Conservation (phyloP, 2,329 filamentous ascomycete genomes). For the Cordyceps javanica region DNA sequence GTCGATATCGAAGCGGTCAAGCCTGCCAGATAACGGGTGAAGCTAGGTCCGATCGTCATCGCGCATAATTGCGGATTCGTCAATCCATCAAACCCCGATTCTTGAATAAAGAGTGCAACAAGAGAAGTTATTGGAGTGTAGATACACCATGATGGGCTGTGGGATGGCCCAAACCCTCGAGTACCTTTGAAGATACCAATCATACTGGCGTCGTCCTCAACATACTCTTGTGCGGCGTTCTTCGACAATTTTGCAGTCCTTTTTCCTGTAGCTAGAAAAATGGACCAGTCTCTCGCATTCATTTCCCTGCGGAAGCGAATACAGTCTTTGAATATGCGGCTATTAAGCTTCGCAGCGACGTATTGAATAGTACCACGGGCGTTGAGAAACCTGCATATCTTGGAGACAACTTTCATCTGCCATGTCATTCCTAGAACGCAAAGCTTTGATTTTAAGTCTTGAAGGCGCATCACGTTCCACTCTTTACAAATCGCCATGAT, state of each 20-base stretch:
- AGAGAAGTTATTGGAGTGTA: constrained; percentile 29
- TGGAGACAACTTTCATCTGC: constrained; percentile 56
- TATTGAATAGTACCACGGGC: constrained; percentile 50
- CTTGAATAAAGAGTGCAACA: constrained; percentile 25
- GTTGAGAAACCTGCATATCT: constrained; percentile 52
- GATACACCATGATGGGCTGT: constrained; percentile 26
- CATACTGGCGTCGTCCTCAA: background rate
- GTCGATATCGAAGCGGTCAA: constrained; percentile 30
- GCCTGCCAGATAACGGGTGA: constrained; percentile 31
- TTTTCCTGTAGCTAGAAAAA: constrained; percentile 45
- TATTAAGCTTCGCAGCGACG: constrained; percentile 48
- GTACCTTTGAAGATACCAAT: constrained; percentile 18
- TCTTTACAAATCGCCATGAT: constrained; percentile 52
- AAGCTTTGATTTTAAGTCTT: constrained; percentile 52
- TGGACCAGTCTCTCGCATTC: constrained; percentile 49
- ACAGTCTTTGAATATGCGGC: constrained; percentile 55
- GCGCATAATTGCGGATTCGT: constrained; percentile 33
- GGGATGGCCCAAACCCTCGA: constrained; percentile 3
- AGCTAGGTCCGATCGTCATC: constrained; percentile 30
- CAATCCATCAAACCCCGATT: constrained; percentile 23
- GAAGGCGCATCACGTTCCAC: constrained; percentile 52
- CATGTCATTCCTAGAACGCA: constrained; percentile 48
- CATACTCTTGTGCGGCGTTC: background rate
- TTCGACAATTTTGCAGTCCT: constrained; percentile 14
- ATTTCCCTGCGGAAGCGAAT: constrained; percentile 53